phyloP scores from a whole-genome alignment of 345 rosid genomes.

The Theobroma cacao region DNA sequence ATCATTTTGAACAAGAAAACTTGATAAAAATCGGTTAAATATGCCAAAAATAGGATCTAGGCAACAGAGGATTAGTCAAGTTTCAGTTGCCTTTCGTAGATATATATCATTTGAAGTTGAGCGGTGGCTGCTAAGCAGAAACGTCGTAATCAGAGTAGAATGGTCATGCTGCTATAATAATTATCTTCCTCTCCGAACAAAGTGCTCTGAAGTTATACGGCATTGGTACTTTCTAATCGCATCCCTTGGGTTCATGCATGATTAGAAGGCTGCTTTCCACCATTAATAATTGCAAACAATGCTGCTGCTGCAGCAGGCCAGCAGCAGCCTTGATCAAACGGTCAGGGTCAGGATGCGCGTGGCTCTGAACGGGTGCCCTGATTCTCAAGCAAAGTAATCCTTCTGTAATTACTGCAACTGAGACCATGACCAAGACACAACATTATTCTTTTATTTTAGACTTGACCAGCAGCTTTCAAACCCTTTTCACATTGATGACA shows the following conservation, averaged over 20 bases:
- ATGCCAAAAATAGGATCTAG: no score
- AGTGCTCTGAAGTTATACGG: constrained; percentile 23
- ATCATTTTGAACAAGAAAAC: no score
- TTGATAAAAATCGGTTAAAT: no score
- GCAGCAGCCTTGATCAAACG: background rate
- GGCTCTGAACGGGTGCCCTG: background rate
- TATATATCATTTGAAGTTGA: no score
- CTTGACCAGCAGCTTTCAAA: constrained; percentile 21
- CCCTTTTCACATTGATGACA: constrained; percentile 11
- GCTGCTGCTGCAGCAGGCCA: background rate
- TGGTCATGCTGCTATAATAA: background rate
- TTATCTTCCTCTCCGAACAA: no score
- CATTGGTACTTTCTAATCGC: constrained; percentile 4
- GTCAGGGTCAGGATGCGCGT: background rate
- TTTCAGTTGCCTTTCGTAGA: no score
- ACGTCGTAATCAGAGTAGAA: constrained; percentile 1
- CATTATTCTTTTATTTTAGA: background rate
- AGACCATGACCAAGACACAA: constrained; percentile 5
- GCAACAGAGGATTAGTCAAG: no score
- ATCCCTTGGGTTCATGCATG: background rate
- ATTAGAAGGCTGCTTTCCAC: background rate
- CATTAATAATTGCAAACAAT: background rate
- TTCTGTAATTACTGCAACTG: background rate
- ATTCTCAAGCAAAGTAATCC: background rate
- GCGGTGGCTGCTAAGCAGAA: background rate